Conservation (phyloP, 1,284 basidiomycete species). For the Schizophyllum commune region DNA sequence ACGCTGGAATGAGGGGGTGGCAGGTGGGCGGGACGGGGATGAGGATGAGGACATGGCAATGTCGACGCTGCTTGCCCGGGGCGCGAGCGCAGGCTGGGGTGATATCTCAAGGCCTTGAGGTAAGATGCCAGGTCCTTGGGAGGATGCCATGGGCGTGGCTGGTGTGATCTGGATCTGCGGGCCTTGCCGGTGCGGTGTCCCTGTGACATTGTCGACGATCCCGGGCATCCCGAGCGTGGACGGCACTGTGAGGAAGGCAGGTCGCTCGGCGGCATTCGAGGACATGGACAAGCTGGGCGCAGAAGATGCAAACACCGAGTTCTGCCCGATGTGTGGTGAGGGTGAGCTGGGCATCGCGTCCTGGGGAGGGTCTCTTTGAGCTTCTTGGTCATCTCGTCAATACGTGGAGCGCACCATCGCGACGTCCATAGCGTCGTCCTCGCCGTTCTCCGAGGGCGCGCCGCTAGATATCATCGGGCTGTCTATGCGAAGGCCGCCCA, state of each 20-base stretch:
- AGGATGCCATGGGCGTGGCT: conserved; percentile 25
- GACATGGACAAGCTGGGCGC: neutral
- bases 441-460: neutral
- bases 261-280: neutral
- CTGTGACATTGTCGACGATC: conserved; percentile 9
- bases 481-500: conserved; percentile 49
- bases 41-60: conserved; percentile 13
- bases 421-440: neutral
- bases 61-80: conserved; percentile 12
- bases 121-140: conserved; percentile 15
- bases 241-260: neutral
- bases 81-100: conserved; percentile 2
- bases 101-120: conserved; percentile 5
- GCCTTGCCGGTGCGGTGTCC: conserved; percentile 5
- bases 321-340: neutral
- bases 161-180: conserved; percentile 29
- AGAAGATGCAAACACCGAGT: neutral
- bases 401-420: neutral
- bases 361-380: neutral
- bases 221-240: neutral
- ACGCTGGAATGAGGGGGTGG: conserved; percentile 23
- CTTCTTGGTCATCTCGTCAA: neutral
- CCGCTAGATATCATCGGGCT: conserved; percentile 31
- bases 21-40: conserved; percentile 15
- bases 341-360: neutral